Percentiles rank a stretch among this genome's conserved stretches.
These are phyloP conservation scores for Xylaria arbuscula DNA, from an alignment of 2,329 filamentous ascomycete genomes.

Conservation along the genomic window DNA sequence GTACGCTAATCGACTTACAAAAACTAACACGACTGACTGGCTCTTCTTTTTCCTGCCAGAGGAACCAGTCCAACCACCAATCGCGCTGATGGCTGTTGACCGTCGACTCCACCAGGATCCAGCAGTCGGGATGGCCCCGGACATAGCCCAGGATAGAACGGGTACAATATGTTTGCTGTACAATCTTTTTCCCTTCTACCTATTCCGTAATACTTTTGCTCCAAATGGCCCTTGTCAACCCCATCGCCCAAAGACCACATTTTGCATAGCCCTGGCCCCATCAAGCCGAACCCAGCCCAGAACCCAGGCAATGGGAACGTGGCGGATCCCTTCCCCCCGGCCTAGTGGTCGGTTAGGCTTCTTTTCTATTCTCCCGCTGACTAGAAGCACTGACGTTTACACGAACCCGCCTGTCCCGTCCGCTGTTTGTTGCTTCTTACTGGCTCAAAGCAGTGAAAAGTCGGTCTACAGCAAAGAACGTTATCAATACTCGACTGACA, in stretches of 20 bases:
- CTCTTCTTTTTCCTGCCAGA: slow-evolving; percentile 17
- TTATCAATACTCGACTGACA: neutral
- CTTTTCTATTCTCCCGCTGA: slow-evolving; percentile 11
- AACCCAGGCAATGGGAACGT: slow-evolving; percentile 31
- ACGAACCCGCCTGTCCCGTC: slow-evolving; percentile 25
- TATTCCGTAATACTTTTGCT: slow-evolving; percentile 6
- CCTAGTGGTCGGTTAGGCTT: slow-evolving; percentile 25
- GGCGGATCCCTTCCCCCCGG: slow-evolving; percentile 33
- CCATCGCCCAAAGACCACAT: slow-evolving; percentile 19
- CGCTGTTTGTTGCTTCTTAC: slow-evolving; percentile 16
- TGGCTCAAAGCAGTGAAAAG: slow-evolving; percentile 25
- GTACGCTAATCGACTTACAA: slow-evolving; percentile 9
- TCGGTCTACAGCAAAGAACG: slow-evolving; percentile 27
- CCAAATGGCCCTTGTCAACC: slow-evolving; percentile 23
- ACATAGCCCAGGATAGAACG: slow-evolving; percentile 4
- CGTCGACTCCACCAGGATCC: slow-evolving; percentile 28
- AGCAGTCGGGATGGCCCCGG: slow-evolving; percentile 33
- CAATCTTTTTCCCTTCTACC: slow-evolving; percentile 15
- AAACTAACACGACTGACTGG: slow-evolving; percentile 5
- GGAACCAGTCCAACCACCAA: slow-evolving; percentile 27
- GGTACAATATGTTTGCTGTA: slow-evolving; percentile 26
- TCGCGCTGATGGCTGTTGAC: slow-evolving; percentile 22
- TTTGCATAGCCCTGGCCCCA: slow-evolving; percentile 35
- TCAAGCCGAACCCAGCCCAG: slow-evolving; percentile 34
- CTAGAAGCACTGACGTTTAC: slow-evolving; percentile 26